Evolutionary conservation across 176 grass and related monocot species (phyloP), one percentile per base, ranked within the genome.

Genomic region (Carex pumila): DNA sequence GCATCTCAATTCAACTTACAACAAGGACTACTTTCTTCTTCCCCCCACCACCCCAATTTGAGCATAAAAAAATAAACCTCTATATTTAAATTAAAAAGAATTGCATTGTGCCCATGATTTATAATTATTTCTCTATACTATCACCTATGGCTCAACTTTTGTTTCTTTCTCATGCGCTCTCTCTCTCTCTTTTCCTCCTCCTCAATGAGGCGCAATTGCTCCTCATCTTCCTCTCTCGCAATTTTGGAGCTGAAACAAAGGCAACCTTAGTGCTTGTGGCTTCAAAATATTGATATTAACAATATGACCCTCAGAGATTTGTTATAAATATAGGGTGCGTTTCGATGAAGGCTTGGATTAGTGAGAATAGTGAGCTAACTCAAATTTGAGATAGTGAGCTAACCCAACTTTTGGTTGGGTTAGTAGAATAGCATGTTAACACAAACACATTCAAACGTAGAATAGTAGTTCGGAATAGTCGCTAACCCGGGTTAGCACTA

Each of bases 211-310:
- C 39, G 89, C 57, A 92, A 71, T 63, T 97, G 79, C 74, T 94
- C 90, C 68, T 94, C 71, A 3, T 97, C 90, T 84, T 97, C 95
- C 84, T 87, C 56, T 58, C 86, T 86, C 17, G 86, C 92, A 87
- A 94, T 87, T 75, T 82, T 91, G 56, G 86, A 87, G 19, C 95
- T 93, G 83, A 66, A 85, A 30, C 31, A 19, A 47, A 18, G 36
- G 55, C 78, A 73, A 37, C 59, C 34, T 17, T 45, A 78, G 54
- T 45, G 22, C 81, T 50, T 50, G 47, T 49, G 74, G 76, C 30
- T 61, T 13, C 18, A 9, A 64, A 52, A 78, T 14, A 39, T 65
- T 22, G 13, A 17, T 14, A 60, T 81, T 53, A 62, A 56, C 62
- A 82, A 43, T 15, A 59, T 71, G 12, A 19, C n/a, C 58, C 52